These are phyloP conservation scores for Graphilbum sp. DNA, from an alignment of 2,329 filamentous ascomycete genomes.

Conservation along the genomic window DNA sequence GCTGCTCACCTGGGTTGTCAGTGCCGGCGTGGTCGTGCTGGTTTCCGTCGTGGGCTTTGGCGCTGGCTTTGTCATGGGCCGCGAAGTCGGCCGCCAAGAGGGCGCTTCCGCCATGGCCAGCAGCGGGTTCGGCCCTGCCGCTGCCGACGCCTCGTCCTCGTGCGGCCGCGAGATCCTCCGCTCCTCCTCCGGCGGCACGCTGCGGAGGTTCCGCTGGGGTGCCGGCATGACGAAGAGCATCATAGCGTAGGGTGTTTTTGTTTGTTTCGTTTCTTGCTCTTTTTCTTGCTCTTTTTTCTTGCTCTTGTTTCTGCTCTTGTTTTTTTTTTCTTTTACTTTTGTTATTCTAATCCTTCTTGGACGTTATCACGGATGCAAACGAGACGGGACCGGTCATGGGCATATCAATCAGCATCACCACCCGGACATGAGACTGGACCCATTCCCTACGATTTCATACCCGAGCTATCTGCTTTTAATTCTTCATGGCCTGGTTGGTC, in stretches of 20 bases:
- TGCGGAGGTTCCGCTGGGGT: slow-evolving; percentile 38
- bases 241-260: slow-evolving; percentile 20
- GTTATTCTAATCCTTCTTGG: too few species aligned
- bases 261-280: neutral
- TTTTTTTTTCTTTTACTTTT: too few species aligned
- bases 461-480: too few species aligned
- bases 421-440: too few species aligned
- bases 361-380: neutral
- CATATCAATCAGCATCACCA: too few species aligned
- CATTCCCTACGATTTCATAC: too few species aligned
- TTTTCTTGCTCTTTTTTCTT: neutral
- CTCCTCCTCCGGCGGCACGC: slow-evolving; percentile 28
- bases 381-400: too few species aligned
- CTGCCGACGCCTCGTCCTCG: slow-evolving; percentile 26
- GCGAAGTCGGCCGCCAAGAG: slow-evolving; percentile 49
- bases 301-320: too few species aligned
- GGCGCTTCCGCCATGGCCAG: slow-evolving; percentile 25
- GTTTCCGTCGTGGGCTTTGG: slow-evolving; percentile 54
- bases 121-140: slow-evolving; percentile 22
- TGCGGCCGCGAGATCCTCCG: slow-evolving; percentile 38
- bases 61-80: slow-evolving; percentile 45
- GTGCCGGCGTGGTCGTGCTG: slow-evolving; percentile 50
- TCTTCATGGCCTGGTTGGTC: too few species aligned
- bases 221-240: slow-evolving; percentile 31
- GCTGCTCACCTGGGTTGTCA: slow-evolving; percentile 47